These are phyloP conservation scores for Fusarium sp. DNA, from an alignment of 2,329 filamentous ascomycete species.

Conservation along the genomic window DNA sequence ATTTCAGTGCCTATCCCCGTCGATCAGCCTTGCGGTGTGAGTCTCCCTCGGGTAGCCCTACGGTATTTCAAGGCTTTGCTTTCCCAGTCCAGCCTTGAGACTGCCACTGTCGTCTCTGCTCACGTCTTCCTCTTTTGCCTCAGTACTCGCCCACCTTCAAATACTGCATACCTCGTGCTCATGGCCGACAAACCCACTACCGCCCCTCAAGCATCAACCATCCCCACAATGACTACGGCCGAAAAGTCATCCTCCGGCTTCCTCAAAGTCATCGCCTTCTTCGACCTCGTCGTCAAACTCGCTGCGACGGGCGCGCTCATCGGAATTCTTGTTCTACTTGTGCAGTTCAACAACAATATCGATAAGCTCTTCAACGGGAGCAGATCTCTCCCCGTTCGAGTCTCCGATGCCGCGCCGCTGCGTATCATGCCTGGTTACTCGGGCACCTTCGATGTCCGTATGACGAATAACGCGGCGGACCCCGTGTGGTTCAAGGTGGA, in stretches of 20 bases:
- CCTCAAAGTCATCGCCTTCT: slow-evolving; percentile 25
- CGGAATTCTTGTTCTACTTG: slow-evolving; percentile 25
- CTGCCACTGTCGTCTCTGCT: not conserved
- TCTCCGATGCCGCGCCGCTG: not conserved
- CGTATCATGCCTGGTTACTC: not conserved
- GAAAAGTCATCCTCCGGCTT: slow-evolving; percentile 20
- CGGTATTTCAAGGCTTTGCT: slow-evolving; percentile 15
- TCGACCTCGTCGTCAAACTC: slow-evolving; percentile 29
- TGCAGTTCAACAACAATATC: slow-evolving; percentile 10
- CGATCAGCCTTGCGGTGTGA: slow-evolving; percentile 4
- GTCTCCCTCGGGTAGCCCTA: slow-evolving; percentile 2
- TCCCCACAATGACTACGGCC: slow-evolving; percentile 6
- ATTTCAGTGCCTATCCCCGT: slow-evolving; percentile 3
- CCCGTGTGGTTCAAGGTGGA: slow-evolving; percentile 17
- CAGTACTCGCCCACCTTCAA: not conserved
- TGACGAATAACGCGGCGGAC: not conserved
- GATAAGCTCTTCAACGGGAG: slow-evolving; percentile 1
- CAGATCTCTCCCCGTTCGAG: not conserved
- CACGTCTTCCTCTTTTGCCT: not conserved
- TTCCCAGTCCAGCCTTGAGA: not conserved
- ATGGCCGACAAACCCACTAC: slow-evolving; percentile 19
- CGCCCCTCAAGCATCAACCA: not conserved
- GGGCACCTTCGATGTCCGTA: not conserved
- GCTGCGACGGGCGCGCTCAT: slow-evolving; percentile 25
- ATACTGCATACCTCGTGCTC: not conserved